Evolutionary conservation across 441 rosid species (phyloP).

Genomic region (Viola pubescens): DNA sequence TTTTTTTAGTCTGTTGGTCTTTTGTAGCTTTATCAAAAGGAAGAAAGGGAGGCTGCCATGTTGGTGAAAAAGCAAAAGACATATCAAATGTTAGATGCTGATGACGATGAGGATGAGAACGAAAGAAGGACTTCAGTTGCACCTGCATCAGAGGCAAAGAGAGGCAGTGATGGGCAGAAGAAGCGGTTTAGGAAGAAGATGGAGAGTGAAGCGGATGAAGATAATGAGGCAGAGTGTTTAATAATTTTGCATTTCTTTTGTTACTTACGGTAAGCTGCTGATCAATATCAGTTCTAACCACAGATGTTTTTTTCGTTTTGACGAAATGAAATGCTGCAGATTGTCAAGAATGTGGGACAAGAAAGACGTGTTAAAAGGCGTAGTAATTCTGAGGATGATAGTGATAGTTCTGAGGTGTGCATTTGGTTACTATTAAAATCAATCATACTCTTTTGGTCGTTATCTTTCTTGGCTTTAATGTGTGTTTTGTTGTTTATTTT

Average conservation of each 20-base stretch:
- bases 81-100: constrained; percentile 69
- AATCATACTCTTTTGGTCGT: background rate
- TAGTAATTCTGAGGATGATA: constrained; percentile 38
- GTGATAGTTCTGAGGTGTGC: constrained; percentile 79
- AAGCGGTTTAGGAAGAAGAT: constrained; percentile 81
- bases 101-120: constrained; percentile 39
- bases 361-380: constrained; percentile 52
- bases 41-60: constrained; percentile 82
- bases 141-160: constrained; percentile 32
- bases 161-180: constrained; percentile 31
- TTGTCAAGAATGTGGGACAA: constrained; percentile 32
- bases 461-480: background rate
- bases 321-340: constrained; percentile 37
- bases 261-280: constrained; percentile 23
- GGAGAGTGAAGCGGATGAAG: constrained; percentile 62
- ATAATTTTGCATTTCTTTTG: constrained; percentile 13
- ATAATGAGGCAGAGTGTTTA: constrained; percentile 52
- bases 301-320: constrained; percentile 12
- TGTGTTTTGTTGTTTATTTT: background rate
- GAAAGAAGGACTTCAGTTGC: constrained; percentile 31
- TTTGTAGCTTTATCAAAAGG: constrained; percentile 63
- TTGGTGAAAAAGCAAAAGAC: constrained; percentile 63
- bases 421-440: background rate
- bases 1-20: background rate
- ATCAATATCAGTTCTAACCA: constrained; percentile 17